Evolutionary conservation across 2,329 filamentous ascomycete genomes (phyloP).

Genomic region (Epichloe baconii): DNA sequence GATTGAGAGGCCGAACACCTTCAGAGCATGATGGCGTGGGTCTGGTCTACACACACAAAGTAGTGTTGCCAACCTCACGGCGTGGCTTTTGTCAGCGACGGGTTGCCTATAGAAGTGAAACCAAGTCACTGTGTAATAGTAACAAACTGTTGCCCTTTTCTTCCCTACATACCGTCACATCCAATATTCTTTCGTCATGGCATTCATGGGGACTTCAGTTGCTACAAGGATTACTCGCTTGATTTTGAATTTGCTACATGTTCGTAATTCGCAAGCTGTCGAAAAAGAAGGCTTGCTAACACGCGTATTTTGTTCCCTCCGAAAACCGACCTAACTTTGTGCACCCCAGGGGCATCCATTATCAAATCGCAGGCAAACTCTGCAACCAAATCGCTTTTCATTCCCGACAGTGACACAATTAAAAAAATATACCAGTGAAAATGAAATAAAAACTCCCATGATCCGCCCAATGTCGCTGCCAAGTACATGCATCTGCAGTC

Average conservation of each 20-base stretch:
- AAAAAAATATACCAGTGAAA: conserved; percentile 1
- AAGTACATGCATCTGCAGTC: not conserved
- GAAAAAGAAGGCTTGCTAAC: not conserved
- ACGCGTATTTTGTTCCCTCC: conserved; percentile 1
- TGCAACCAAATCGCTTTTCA: conserved; percentile 8
- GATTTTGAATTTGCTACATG: not conserved
- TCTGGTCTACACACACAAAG: too few species aligned
- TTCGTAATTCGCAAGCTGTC: not conserved
- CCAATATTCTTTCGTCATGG: not conserved
- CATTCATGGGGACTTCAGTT: not conserved
- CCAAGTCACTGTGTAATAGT: not conserved
- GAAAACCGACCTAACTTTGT: not conserved
- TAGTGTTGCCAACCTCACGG: too few species aligned
- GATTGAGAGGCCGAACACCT: too few species aligned
- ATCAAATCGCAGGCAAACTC: conserved; percentile 6
- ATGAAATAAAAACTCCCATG: conserved; percentile 9
- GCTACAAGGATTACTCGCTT: not conserved
- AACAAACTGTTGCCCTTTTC: not conserved
- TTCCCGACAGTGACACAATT: conserved; percentile 1
- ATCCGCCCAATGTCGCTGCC: conserved; percentile 5
- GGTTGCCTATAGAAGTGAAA: not conserved
- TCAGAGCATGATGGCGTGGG: too few species aligned
- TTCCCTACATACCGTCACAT: not conserved
- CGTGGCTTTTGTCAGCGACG: too few species aligned
- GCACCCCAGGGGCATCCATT: conserved; percentile 1